Base-by-base conservation (phyloP, 2,329 filamentous ascomycete genomes). In the Penicillium decumbens region DNA sequence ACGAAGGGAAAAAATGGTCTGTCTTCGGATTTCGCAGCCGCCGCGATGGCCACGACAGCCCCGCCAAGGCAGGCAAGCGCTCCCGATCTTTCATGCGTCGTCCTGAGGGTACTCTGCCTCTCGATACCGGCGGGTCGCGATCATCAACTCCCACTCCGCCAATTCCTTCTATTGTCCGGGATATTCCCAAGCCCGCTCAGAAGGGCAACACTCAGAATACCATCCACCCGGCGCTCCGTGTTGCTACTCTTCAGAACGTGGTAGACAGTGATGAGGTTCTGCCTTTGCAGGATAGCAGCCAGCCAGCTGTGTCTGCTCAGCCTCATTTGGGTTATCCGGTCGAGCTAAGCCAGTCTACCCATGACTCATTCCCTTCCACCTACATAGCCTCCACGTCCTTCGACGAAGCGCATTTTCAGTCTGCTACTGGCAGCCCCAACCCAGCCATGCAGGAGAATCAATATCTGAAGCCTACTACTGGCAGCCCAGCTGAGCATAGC, bases 1-100 rank as follows among this genome's bases (percentile, higher is more conserved):
- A 56, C 3, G 53, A 56, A 4, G 9, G 44, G 13, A 51, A 59
- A 41, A 54, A 54, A 50, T 49, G 54, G 54, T 40, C 43, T 33
- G 20, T 57, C 13, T 61, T 61, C 24, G 40, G 49, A 18, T 47
- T 61, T 15, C 59, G 56, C 23, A 54, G 53, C 18, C 49, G 45
- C 7, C 52, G 47, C n/a, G 44, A 55, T n/a, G 9, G 23, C 28
- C 39, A 29, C 40, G 50, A 55, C 12, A 46, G 25, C 29, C 41
- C 43, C 2, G 29, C 32, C 43, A 32, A 15, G 18, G 13, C 45
- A 40, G 28, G 28, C 33, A 57, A 47, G 43, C 49, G 52, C 38
- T 20, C 30, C 15, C 55, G 48, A 50, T 32, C 47, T 39, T 43
- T 42, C 7, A 18, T 42, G 8, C 51, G 49, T 18, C 51, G 41